Conservation (phyloP, 768 basidiomycete genomes). For the Suillus fuscotomentosus region DNA sequence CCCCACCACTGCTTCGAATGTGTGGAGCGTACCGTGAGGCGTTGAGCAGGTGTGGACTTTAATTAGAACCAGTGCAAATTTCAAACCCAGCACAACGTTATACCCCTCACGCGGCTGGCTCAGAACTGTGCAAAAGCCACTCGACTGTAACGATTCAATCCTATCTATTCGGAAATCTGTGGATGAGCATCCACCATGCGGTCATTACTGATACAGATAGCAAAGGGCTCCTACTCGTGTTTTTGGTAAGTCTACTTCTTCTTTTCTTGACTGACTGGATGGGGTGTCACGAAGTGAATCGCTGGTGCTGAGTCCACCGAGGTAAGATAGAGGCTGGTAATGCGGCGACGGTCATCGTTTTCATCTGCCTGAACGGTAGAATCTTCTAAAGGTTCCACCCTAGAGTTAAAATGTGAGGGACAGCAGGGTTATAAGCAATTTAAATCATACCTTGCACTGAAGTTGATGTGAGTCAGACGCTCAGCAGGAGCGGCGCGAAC, state of each 20-base stretch:
- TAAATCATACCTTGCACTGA: conserved; percentile 39
- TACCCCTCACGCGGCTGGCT: neutral
- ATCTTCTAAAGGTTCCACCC: conserved; percentile 24
- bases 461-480: conserved; percentile 28
- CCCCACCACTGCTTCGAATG: neutral
- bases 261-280: conserved; percentile 1
- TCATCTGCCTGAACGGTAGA: conserved; percentile 15
- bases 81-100: neutral
- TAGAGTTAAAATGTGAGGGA: conserved; percentile 7
- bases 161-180: neutral
- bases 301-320: conserved; percentile 29
- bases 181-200: neutral
- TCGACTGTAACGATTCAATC: neutral
- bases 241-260: neutral
- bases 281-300: conserved; percentile 29
- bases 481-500: conserved; percentile 41
- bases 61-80: neutral
- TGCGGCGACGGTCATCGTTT: conserved; percentile 21
- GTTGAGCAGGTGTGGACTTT: neutral
- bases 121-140: neutral
- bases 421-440: neutral
- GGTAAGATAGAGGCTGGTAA: conserved; percentile 37
- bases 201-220: neutral
- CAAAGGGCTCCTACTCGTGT: neutral
- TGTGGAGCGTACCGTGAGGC: neutral